phyloP scores from a whole-genome alignment of 768 basidiomycete species.

The Pisolithus tinctorius region DNA sequence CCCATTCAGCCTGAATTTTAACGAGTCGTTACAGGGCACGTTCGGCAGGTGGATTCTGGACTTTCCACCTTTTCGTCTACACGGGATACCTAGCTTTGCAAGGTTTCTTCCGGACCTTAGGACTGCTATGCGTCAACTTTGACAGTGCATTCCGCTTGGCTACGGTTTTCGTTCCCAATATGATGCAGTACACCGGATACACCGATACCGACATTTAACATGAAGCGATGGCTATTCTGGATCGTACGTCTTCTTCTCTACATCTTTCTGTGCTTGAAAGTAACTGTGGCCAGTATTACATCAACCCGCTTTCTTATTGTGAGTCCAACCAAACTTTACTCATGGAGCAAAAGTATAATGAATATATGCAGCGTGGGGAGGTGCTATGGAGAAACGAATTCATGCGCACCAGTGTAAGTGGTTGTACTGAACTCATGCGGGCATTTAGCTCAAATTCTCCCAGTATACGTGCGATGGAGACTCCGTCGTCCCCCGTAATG shows the following conservation, averaged over 20 bases:
- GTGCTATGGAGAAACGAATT: conserved; percentile 85
- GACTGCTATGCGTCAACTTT: conserved; percentile 49
- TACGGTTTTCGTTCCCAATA: conserved; percentile 69
- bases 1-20: conserved; percentile 11
- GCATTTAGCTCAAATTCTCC: conserved; percentile 2
- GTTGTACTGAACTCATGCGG: neutral
- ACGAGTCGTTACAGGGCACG: conserved; percentile 20
- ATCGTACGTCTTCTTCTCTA: conserved; percentile 42
- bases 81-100: conserved; percentile 67
- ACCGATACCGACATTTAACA: conserved; percentile 57
- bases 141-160: conserved; percentile 48
- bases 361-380: conserved; percentile 53
- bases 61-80: conserved; percentile 63
- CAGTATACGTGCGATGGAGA: conserved; percentile 61
- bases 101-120: conserved; percentile 77
- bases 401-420: conserved; percentile 53
- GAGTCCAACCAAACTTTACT: conserved; percentile 6
- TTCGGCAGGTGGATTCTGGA: conserved; percentile 39
- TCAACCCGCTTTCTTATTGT: conserved; percentile 75
- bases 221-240: conserved; percentile 86
- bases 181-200: conserved; percentile 68
- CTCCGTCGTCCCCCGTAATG: conserved; percentile 61
- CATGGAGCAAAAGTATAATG: neutral
- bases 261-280: neutral
- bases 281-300: conserved; percentile 46